Evolutionary conservation across 257 asterid genomes (phyloP), one percentile per base, ranked within the genome.

Genomic region (Solanum sejunctum): DNA sequence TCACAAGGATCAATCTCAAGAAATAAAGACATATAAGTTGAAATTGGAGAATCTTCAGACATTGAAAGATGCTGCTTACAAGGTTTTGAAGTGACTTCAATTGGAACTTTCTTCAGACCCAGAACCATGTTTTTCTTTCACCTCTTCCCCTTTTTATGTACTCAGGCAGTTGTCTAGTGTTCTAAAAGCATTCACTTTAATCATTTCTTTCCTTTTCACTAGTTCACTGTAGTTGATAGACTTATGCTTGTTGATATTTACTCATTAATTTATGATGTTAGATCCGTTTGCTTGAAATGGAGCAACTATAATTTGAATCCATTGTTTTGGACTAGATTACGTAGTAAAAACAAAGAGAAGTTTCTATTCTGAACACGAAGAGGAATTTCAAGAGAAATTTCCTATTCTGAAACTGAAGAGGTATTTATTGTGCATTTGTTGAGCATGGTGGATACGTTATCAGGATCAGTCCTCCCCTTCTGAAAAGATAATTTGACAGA

Each of bases 1-100:
- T 89, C 99, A 96, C 92, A 96, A 93, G 94, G 98, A 95, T 86
- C 99, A 94, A 90, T 93, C 93, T 41, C 99, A 93, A 84, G 99
- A 96, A 90, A 95, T 96, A 85, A 95, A 95, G 93, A 75, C 95
- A 67, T 96, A 87, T 85, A 96, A 93, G 91, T 91, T 96, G 90
- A 96, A 96, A 88, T 80, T 95, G 93, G 99, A 94, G 91, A 93
- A 95, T 91, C 94, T 95, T 77, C 99, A 96, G 85, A 93, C 97
- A 60, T 89, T 95, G 89, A 95, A 92, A 86, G 98, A 96, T 87
- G 97, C 97, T 84, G 99, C 98, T 83, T 93, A 87, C 90, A 96
- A 96, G 98, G 99, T 95, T 87, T 87, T 57, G 73, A 47, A 83
- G 85, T 83, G 43, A 71, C 28, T 45, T 47, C 39, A 49, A 57